Evolutionary conservation across 805 yeast genomes (phyloP).

Genomic region (Barnettozyma sucrosica): DNA sequence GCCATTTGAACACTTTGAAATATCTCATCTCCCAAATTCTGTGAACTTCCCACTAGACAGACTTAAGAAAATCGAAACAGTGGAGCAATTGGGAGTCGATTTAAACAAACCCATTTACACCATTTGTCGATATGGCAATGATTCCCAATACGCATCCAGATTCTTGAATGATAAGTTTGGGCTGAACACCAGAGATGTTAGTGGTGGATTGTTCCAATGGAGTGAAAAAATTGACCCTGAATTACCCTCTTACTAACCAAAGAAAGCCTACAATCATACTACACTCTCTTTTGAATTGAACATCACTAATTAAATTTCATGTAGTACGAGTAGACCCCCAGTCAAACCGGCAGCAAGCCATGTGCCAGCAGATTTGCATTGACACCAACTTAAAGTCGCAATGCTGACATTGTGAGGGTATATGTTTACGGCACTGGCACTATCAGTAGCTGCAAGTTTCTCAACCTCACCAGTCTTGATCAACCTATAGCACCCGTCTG

Average conservation of each 20-base stretch:
- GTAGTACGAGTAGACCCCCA: conserved; percentile 41
- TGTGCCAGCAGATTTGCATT: conserved; percentile 35
- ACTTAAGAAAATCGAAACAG: conserved; percentile 30
- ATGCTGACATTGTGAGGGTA: conserved; percentile 48
- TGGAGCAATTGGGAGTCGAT: conserved; percentile 28
- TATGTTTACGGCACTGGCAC: conserved; percentile 24
- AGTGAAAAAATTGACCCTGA: conserved; percentile 49
- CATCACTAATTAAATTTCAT: conserved; percentile 4
- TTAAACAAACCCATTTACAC: conserved; percentile 42
- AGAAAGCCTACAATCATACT: background rate
- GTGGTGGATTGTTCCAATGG: conserved; percentile 77
- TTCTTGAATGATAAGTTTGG: conserved; percentile 47
- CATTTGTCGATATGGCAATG: conserved; percentile 86
- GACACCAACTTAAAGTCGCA: conserved; percentile 54
- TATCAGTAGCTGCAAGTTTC: conserved; percentile 26
- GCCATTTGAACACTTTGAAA: conserved; percentile 67
- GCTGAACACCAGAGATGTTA: conserved; percentile 53
- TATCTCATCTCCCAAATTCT: conserved; percentile 55
- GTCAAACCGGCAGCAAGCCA: conserved; percentile 50
- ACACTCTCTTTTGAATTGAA: too few relatives aligned
- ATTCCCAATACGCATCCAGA: conserved; percentile 73
- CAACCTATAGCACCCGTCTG: conserved; percentile 34
- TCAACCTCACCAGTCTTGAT: conserved; percentile 35
- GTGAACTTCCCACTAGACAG: conserved; percentile 58
- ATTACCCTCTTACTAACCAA: conserved; percentile 55